These are phyloP conservation scores for Verticillium dahliae DNA, from an alignment of 2,329 filamentous ascomycete genomes.

Conservation along the genomic window DNA sequence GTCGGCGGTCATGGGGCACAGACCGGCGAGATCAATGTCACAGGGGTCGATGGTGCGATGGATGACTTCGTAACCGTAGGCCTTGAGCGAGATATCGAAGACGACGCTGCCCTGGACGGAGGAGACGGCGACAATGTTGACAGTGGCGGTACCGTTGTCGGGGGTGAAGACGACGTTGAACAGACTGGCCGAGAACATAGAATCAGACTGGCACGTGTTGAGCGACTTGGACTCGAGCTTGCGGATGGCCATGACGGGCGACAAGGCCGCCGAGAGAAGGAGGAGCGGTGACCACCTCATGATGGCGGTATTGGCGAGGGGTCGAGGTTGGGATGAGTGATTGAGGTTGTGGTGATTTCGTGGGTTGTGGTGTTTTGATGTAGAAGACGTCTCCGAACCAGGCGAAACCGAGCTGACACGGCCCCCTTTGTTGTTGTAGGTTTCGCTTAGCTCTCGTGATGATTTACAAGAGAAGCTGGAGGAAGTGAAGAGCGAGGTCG, in stretches of 20 bases:
- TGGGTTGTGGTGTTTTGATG: not conserved
- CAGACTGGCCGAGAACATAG: slow-evolving; percentile 77
- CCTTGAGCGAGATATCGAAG: slow-evolving; percentile 69
- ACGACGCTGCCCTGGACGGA: slow-evolving; percentile 75
- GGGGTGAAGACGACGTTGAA: slow-evolving; percentile 82
- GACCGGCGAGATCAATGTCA: slow-evolving; percentile 58
- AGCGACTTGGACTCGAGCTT: slow-evolving; percentile 78
- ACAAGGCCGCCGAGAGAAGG: slow-evolving; percentile 32
- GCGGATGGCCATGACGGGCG: slow-evolving; percentile 51
- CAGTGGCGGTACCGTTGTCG: slow-evolving; percentile 62
- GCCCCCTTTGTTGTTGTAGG: not conserved
- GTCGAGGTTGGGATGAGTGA: not conserved
- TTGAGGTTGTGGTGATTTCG: not conserved
- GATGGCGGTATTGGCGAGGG: slow-evolving; percentile 14
- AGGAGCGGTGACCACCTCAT: slow-evolving; percentile 44
- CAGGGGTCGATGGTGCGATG: slow-evolving; percentile 70
- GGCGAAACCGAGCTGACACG: not conserved
- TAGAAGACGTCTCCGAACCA: not conserved
- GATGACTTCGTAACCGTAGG: slow-evolving; percentile 74
- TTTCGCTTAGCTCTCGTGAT: not conserved
- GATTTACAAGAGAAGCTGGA: not conserved
- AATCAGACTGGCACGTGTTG: slow-evolving; percentile 77
- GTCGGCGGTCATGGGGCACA: slow-evolving; percentile 87
- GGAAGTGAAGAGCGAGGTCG: not conserved
- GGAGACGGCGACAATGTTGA: slow-evolving; percentile 76